Evolutionary conservation across 2,329 filamentous ascomycete species (phyloP).

Genomic region (Endothia cerciana): DNA sequence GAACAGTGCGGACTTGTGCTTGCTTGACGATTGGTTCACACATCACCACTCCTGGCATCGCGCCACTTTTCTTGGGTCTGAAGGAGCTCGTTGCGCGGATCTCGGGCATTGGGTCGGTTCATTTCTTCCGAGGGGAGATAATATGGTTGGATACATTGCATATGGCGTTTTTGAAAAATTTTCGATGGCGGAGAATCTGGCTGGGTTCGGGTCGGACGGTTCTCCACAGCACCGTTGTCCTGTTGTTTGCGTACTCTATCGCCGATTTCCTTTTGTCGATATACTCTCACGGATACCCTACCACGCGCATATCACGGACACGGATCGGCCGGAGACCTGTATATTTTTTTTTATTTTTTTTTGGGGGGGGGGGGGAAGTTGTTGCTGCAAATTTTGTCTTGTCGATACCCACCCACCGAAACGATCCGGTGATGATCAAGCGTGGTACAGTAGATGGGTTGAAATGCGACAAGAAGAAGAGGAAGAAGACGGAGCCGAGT

Average conservation of each 20-base stretch:
- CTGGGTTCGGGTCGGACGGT: conserved; percentile 15
- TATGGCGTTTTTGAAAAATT: conserved; percentile 21
- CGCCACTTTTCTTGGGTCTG: conserved; percentile 3
- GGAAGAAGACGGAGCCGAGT: background rate
- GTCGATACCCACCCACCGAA: conserved; percentile 2
- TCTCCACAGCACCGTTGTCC: conserved; percentile 3
- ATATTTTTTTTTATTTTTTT: background rate
- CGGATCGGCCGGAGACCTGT: background rate
- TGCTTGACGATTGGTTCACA: background rate
- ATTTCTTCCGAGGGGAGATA: conserved; percentile 7
- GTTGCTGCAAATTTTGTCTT: background rate
- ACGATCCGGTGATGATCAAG: background rate
- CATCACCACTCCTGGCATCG: conserved; percentile 8
- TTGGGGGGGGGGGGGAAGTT: too few relatives aligned
- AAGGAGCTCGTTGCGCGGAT: background rate
- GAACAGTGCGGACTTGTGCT: background rate
- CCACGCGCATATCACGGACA: conserved; percentile 22
- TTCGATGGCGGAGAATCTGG: conserved; percentile 12
- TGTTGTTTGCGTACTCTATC: background rate
- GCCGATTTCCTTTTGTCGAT: conserved; percentile 21
- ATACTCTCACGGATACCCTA: conserved; percentile 29
- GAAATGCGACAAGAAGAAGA: background rate
- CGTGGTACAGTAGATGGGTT: conserved; percentile 1
- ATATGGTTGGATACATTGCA: conserved; percentile 19
- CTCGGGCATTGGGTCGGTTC: background rate